Evolutionary conservation across 345 rosid genomes (phyloP).

Genomic region (Fremontodendron californicum): DNA sequence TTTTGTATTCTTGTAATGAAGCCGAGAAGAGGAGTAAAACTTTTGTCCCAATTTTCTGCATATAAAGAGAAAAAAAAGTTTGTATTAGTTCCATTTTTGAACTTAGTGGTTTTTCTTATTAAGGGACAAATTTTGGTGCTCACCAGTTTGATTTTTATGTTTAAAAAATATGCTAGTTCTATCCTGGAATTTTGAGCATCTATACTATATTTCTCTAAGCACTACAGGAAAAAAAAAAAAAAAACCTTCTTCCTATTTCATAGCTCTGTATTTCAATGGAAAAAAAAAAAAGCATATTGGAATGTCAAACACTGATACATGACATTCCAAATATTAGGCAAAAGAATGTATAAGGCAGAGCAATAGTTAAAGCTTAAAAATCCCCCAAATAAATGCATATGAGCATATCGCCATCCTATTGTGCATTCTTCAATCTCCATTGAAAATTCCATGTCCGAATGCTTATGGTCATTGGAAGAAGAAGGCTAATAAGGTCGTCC

Average conservation of each 20-base stretch:
- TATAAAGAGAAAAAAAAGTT: neutral
- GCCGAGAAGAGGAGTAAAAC: neutral
- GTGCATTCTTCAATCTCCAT: neutral
- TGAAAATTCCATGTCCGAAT: neutral
- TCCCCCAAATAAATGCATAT: neutral
- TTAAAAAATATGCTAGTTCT: neutral
- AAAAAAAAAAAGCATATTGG: neutral
- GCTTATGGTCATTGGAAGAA: neutral
- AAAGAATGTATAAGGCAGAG: neutral
- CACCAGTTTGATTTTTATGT: neutral
- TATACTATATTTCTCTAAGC: neutral
- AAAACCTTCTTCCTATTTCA: too few species aligned
- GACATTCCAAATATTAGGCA: neutral
- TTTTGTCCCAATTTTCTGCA: neutral
- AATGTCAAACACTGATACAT: neutral
- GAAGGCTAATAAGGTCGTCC: neutral
- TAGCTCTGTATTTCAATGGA: neutral
- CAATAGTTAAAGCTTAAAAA: neutral
- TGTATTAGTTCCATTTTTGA: neutral
- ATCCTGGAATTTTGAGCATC: neutral
- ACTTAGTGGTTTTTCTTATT: neutral
- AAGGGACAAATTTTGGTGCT: neutral
- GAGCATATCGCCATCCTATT: neutral
- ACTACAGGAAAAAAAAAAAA: neutral
- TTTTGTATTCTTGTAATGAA: neutral